These are phyloP conservation scores for Parastagonospora nodorum DNA, from an alignment of 2,329 filamentous ascomycete species.

Conservation along the genomic window DNA sequence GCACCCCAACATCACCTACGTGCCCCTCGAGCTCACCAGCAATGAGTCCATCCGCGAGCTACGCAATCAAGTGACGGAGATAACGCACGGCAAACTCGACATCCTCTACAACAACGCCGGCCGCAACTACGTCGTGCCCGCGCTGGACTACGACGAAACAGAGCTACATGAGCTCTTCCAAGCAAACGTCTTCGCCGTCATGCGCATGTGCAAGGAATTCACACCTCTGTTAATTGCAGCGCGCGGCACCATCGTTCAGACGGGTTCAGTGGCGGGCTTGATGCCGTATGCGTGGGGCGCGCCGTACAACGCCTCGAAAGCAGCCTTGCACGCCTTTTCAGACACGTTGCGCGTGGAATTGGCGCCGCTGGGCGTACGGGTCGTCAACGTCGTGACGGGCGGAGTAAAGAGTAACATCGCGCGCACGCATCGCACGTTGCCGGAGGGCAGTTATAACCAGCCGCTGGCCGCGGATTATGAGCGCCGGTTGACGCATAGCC, in stretches of 20 bases:
- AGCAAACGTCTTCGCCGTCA: slow-evolving; percentile 61
- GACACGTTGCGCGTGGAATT: slow-evolving; percentile 64
- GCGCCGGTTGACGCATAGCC: slow-evolving; percentile 58
- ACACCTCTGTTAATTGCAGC: slow-evolving; percentile 57
- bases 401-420: slow-evolving; percentile 65
- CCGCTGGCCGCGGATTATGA: slow-evolving; percentile 59
- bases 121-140: slow-evolving; percentile 62
- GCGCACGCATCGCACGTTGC: slow-evolving; percentile 55
- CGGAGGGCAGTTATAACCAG: slow-evolving; percentile 56
- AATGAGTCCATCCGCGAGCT: slow-evolving; percentile 56
- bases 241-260: slow-evolving; percentile 53
- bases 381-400: slow-evolving; percentile 60
- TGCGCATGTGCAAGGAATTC: slow-evolving; percentile 63
- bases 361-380: slow-evolving; percentile 55
- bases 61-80: slow-evolving; percentile 51
- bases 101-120: slow-evolving; percentile 65
- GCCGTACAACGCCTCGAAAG: slow-evolving; percentile 64
- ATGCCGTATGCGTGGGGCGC: slow-evolving; percentile 43
- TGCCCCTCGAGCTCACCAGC: slow-evolving; percentile 60
- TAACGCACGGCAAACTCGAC: slow-evolving; percentile 58
- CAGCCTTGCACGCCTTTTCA: slow-evolving; percentile 62
- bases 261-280: slow-evolving; percentile 51
- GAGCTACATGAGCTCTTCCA: slow-evolving; percentile 40
- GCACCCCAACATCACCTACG: slow-evolving; percentile 58
- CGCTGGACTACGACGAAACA: slow-evolving; percentile 56